These are phyloP conservation scores for Colletotrichum aenigma DNA, from an alignment of 2,329 filamentous ascomycete genomes.

Conservation along the genomic window DNA sequence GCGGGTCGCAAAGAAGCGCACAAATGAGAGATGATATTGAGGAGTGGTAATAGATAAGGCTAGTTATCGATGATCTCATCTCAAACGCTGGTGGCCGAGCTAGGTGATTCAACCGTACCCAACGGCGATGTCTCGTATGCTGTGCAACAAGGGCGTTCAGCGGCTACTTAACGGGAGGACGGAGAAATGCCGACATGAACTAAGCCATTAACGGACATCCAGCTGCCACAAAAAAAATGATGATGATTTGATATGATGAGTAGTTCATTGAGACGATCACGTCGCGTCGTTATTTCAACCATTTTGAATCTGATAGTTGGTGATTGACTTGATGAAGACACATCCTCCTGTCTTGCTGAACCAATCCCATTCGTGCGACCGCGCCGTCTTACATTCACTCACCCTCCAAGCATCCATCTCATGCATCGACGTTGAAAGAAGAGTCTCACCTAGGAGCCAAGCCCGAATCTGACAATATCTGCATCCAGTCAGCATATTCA, in stretches of 20 bases:
- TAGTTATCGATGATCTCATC: not conserved
- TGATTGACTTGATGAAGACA: not conserved
- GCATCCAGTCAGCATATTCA: not conserved
- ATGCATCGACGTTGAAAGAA: not conserved
- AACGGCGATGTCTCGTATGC: not conserved
- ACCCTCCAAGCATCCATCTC: not conserved
- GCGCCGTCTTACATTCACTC: not conserved
- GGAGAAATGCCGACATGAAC: not conserved
- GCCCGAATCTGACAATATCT: not conserved
- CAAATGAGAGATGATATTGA: not conserved
- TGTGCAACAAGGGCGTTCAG: not conserved
- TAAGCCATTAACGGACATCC: rapidly evolving
- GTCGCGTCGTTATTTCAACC: not conserved
- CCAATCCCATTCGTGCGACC: not conserved
- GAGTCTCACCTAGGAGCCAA: not conserved
- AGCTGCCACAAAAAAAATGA: not conserved
- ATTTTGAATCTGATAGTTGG: rapidly evolving
- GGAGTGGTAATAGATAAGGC: not conserved
- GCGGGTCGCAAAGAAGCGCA: not conserved
- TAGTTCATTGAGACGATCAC: not conserved
- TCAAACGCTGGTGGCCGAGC: too few relatives aligned
- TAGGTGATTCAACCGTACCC: not conserved
- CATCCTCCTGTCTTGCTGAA: not conserved
- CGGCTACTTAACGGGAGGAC: not conserved
- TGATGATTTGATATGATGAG: not conserved